Evolutionary conservation across 2,329 filamentous ascomycete species (phyloP), one percentile per base, ranked within the genome.

Genomic region (Colletotrichum kahawae): DNA sequence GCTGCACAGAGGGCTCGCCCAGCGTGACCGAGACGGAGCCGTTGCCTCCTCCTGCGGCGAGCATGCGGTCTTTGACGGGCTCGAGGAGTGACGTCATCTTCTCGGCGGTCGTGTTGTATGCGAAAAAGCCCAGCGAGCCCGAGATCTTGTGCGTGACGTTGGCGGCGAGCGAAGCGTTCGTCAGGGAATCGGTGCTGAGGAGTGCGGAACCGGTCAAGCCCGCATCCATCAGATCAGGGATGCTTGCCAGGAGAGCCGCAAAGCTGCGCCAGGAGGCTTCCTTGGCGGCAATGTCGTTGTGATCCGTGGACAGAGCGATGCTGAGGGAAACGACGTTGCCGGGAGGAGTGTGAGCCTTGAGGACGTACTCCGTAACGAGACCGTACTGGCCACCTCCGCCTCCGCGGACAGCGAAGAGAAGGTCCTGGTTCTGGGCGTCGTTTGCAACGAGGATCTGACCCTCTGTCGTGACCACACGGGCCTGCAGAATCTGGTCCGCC

Each of bases 371-470:
- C 27, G 86, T 82, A 10, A 91, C 87, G 4, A 91, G 82, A 4
- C 85, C 90, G 76, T 87, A 92, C 7, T 86, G 89, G 4, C 87
- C 87, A 8, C 86, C 87, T 2, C 90, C 89, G 8, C 90, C 89
- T 21, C 89, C 89, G 69, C 85, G 84, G 14, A 91, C 81, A 4
- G 90, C 90, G 89, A 89, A 92, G 81, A 89, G 91, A 1, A 92
- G 84, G 67, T 92, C 90, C 0, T 84, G 76, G 74, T 91, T 87
- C 29, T 87, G 77, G 3, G 83, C 80, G 4, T 80, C 83, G 51
- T 85, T 87, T 4, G 88, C 89, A 3, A 82, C 85, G 2, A 90
- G 77, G 21, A 86, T 80, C 24, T 83, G 71, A 2, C 90, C 89
- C n/a, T 81, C 78, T 0, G 84, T 87, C 14, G 87, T 87, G 8